Evolutionary conservation across 768 basidiomycete species (phyloP).

Genomic region (Holtermanniella nyarrowii): DNA sequence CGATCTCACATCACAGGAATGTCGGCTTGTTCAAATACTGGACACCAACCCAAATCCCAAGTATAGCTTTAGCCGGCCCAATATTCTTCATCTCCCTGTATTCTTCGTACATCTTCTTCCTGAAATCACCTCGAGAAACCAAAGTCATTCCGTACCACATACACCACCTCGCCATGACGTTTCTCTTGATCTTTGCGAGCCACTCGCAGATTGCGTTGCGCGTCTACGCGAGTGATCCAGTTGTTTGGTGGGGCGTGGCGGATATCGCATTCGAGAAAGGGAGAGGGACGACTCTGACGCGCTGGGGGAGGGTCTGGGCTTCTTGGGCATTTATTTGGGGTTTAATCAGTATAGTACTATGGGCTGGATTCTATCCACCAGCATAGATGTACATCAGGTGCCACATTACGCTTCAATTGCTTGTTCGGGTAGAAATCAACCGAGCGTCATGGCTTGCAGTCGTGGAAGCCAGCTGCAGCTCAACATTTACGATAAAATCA

Average conservation of each 20-base stretch:
- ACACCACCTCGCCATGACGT: constrained; percentile 56
- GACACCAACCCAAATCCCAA: constrained; percentile 71
- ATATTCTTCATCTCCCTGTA: constrained; percentile 49
- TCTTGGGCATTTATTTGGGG: constrained; percentile 74
- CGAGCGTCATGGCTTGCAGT: too few species aligned
- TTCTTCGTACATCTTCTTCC: constrained; percentile 39
- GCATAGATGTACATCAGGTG: constrained; percentile 46
- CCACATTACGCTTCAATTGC: not conserved
- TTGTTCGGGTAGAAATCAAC: not conserved
- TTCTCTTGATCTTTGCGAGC: constrained; percentile 61
- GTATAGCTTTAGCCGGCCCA: constrained; percentile 71
- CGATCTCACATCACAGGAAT: constrained; percentile 44
- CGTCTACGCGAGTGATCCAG: constrained; percentile 62
- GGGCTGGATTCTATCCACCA: constrained; percentile 82
- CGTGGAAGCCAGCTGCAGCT: too few species aligned
- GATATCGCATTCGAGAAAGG: constrained; percentile 47
- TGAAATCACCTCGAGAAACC: not conserved
- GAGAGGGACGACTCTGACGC: constrained; percentile 6
- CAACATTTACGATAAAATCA: too few species aligned
- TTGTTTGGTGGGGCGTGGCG: constrained; percentile 78
- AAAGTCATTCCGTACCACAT: constrained; percentile 54
- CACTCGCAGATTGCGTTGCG: constrained; percentile 83
- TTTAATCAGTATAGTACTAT: constrained; percentile 56
- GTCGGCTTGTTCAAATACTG: constrained; percentile 78
- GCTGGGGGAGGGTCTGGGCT: constrained; percentile 56